Base-by-base conservation (phyloP, 2,329 filamentous ascomycete species). In the Diplodia mutila region DNA sequence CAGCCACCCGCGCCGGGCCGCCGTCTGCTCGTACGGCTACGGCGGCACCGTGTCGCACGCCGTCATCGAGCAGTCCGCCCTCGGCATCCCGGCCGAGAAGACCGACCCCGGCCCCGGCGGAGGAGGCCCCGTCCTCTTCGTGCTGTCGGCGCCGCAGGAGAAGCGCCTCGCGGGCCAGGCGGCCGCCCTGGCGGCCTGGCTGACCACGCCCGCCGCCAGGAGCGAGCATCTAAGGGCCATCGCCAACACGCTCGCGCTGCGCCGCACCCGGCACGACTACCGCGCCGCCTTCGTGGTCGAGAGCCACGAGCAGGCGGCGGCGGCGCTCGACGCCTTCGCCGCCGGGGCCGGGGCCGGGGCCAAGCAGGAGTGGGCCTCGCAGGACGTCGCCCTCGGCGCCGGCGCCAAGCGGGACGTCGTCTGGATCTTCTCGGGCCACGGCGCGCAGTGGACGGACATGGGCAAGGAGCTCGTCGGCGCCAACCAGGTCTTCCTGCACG, bases 21-120 rank as follows among this genome's bases (percentile, higher is more conserved):
- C 80, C 46, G 75, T 85, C 0, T 84, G 83, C 67, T 79, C 80
- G n/a, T 85, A 85, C 69, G 82, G 81, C 0, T 80, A 79, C 59
- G 79, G 80, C 7, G 81, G 80, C 4, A 78, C 81, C 0, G 82
- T 81, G 39, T 77, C 79, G 2, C 80, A 82, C 68, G 76, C 76
- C 0, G 78, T 84, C 37, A 57, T 84, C 39, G 80, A 84, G 32
- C 48, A 67, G 48, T 52, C 63, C 8, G 9, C 52, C 0, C 27
- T 65, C 14, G 52, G 52, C 29, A 4, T 23, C 57, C 21, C 18
- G 8, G 53, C 14, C 6, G 7, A 16, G 29, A 37, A 7, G 8
- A 21, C 37, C 55, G 23, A 37, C 23, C n/a, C 29, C 14, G n/a
- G n/a, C n/a, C n/a, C n/a, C n/a, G n/a, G n/a, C n/a, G n/a, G n/a